phyloP scores from a whole-genome alignment of 768 basidiomycete species.

The Trametes cingulata region DNA sequence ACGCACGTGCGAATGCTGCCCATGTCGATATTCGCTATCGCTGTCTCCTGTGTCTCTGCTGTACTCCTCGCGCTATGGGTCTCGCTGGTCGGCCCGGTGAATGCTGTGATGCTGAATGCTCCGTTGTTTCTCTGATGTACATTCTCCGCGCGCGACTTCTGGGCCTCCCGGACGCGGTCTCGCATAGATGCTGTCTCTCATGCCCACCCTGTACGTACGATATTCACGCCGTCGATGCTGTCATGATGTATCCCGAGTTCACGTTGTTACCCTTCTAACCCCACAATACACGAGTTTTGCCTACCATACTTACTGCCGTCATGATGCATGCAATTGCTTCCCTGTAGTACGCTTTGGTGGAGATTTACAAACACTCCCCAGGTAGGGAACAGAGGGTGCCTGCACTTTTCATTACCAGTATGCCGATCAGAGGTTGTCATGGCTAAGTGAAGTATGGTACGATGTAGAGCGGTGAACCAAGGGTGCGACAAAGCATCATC shows the following conservation, averaged over 20 bases:
- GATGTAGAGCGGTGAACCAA: constrained; percentile 1
- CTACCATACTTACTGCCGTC: too few relatives aligned
- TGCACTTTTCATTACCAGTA: not conserved
- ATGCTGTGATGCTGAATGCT: constrained; percentile 1
- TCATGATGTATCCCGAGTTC: constrained; percentile 1
- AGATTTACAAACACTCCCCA: not conserved
- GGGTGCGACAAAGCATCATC: constrained; percentile 13
- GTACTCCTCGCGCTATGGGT: constrained; percentile 8
- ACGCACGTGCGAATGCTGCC: too few relatives aligned
- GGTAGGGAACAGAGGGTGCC: not conserved
- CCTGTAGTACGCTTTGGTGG: too few relatives aligned
- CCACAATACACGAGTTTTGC: not conserved
- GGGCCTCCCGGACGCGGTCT: not conserved
- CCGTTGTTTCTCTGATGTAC: constrained; percentile 2
- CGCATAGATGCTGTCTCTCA: constrained; percentile 7
- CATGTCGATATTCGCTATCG: not conserved
- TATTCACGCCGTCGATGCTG: not conserved
- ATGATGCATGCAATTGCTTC: too few relatives aligned
- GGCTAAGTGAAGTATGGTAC: constrained; percentile 2
- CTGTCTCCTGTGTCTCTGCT: constrained; percentile 13
- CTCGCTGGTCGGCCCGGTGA: constrained; percentile 16
- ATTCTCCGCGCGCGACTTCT: not conserved
- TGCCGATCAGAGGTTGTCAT: not conserved
- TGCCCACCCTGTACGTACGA: constrained; percentile 7
- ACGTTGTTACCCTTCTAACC: not conserved